Evolutionary conservation across 345 rosid genomes (phyloP), one percentile per base, ranked within the genome.

Genomic region (Acer yangbiense): DNA sequence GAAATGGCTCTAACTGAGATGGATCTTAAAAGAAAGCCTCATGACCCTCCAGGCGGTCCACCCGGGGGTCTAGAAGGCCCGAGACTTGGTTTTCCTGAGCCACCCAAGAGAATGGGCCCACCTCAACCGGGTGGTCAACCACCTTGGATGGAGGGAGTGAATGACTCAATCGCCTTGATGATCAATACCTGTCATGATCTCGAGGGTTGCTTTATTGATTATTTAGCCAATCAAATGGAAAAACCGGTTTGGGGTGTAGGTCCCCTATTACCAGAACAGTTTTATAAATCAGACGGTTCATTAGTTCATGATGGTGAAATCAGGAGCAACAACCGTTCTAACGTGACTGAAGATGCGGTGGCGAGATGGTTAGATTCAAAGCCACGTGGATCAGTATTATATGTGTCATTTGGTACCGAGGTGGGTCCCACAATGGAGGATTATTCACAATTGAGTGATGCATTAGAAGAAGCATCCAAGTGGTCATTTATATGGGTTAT

Each of bases 241-340:
- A 88, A 82, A 66, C 89, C 88, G 3, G 85, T 81, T 4, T 86
- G 88, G 85, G 86, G 84, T 10, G 80, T 86, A 1, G 91, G 89
- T 2, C 91, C 91, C 2, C 73, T 88, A 2, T 58, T 88, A 3
- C 86, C 89, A 0, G 84, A 84, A 12, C 68, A 81, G 25, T 84
- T 77, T 55, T 88, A 86, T 84, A 71, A 77, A 57, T 73, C 84
- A 0, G 17, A 61, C 25, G 81, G 67, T 43, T 79, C 87, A 5
- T 17, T 84, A 9, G n/a, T 88, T 35, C 89, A 61, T n/a, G 86
- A 85, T 68, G 21, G 60, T 0, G 82, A 86, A 20, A 68, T 81
- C 61, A 69, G 86, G 55, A 13, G 80, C 68, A 77, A 69, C 18
- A 80, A 81, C 8, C 43, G 5, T 35, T 79, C 86, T n/a, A 88